Evolutionary conservation across 1,284 basidiomycete genomes (phyloP).

Genomic region (Cutaneotrichosporon dermatis): DNA sequence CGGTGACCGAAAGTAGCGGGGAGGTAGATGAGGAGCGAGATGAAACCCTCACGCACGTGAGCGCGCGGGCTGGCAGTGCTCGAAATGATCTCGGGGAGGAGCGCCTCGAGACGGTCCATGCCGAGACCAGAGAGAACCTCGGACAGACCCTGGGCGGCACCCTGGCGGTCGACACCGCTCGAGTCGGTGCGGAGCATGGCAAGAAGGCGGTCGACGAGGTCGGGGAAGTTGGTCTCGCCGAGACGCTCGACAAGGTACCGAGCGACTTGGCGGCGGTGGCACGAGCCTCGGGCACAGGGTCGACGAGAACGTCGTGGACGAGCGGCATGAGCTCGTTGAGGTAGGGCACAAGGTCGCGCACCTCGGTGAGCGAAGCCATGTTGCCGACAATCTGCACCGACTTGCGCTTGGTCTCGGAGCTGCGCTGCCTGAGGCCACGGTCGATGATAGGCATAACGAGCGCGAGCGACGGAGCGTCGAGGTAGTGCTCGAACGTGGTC

Average conservation of each 20-base stretch:
- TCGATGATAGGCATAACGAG: conserved; percentile 95
- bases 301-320: conserved; percentile 86
- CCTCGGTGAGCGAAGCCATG: conserved; percentile 87
- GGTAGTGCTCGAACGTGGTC: conserved; percentile 97
- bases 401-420: conserved; percentile 91
- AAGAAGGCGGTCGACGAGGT: conserved; percentile 85
- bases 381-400: conserved; percentile 97
- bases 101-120: conserved; percentile 91
- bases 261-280: conserved; percentile 95
- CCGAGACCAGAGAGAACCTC: conserved; percentile 94
- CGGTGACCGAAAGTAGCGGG: conserved; percentile 91
- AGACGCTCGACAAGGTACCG: conserved; percentile 96
- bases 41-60: conserved; percentile 96
- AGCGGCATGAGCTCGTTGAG: conserved; percentile 81
- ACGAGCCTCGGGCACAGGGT: conserved; percentile 93
- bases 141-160: conserved; percentile 94
- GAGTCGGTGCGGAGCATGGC: conserved; percentile 88
- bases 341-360: conserved; percentile 96
- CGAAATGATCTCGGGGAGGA: conserved; percentile 89
- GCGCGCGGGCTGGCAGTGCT: conserved; percentile 85
- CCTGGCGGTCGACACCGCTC: conserved; percentile 89
- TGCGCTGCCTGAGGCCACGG: conserved; percentile 83
- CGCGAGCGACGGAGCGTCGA: conserved; percentile 96
- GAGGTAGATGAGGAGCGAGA: conserved; percentile 93
- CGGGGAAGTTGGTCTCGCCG: conserved; percentile 92